Base-by-base conservation (phyloP, 305 asterid genomes). In the Nicotiana rustica region DNA sequence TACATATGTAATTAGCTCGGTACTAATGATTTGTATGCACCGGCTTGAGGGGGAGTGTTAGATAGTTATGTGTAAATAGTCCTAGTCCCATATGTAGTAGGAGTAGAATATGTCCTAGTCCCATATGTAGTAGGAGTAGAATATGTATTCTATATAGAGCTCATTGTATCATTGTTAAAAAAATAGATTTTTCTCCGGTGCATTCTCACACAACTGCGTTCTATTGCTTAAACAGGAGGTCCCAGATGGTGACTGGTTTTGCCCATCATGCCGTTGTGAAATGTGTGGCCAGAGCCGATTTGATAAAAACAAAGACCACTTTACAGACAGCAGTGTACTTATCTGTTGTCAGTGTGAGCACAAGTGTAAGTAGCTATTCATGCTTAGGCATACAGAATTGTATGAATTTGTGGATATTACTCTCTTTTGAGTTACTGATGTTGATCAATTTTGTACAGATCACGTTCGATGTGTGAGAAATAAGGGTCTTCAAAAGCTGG, bases 201-300 rank as follows among this genome's bases (percentile, higher is more conserved):
- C 29, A 25, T 25, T 25, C 29, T 25, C 29, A 25, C 29, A 62
- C 62, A 80, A 67, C 49, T 14, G 18, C 86, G 67, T 81, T 84
- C 61, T 77, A 66, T 85, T 85, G 56, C 57, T 81, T 85, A 56
- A 82, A 75, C 91, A 97, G 99, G 94, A 88, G 60, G 86, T 93
- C 33, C 99, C 98, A 13, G 93, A 89, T 41, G 99, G 99, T 65
- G 93, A 93, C 77, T 97, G 99, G 98, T 92, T 93, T 89, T 97
- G 99, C 88, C 96, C 92, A 2, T 88, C 94, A 18, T 97, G 99
- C 90, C 89, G 96, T 86, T 97, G 99, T 84, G 86, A 89, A 86
- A 87, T 91, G 83, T 97, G 99, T 90, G 88, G 86, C 79, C 70
- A 81, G 82, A 85, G 84, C 67, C 65, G 85, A 68, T 83, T 83